Percentiles rank a stretch among this genome's conserved stretches.
Evolutionary conservation across 2,329 filamentous ascomycete genomes (phyloP).

Genomic region (Chalaropsis ovoidea): DNA sequence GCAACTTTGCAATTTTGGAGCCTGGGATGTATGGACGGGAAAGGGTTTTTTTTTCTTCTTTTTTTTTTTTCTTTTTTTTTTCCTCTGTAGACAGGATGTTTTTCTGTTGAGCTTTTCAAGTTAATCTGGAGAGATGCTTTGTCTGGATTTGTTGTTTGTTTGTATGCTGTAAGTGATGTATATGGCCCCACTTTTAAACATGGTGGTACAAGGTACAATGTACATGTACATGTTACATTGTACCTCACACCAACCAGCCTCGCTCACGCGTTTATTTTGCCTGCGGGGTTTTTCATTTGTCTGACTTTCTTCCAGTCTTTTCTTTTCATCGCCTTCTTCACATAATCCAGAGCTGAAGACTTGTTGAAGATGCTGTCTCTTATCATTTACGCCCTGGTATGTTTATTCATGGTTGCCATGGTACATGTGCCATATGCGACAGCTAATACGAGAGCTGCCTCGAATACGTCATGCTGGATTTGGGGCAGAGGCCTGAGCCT

Average conservation of each 20-base stretch:
- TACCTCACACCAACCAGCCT: no score
- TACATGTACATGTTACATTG: no score
- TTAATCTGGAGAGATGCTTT: neutral
- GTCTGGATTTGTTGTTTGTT: neutral
- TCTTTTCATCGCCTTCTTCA: neutral
- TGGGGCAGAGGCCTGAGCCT: neutral
- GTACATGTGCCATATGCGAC: neutral
- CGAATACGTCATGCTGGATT: neutral
- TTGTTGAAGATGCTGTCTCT: neutral
- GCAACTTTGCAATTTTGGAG: conserved; percentile 14
- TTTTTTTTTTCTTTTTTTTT: conserved; percentile 14
- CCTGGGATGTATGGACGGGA: neutral
- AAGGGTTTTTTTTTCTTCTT: conserved; percentile 7
- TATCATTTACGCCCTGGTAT: conserved; percentile 12
- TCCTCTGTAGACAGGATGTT: neutral
- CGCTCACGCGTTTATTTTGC: neutral
- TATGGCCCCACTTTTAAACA: neutral
- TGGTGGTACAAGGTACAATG: neutral
- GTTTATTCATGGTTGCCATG: neutral
- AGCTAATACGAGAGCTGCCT: no score
- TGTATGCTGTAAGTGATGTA: neutral
- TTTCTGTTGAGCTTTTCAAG: neutral
- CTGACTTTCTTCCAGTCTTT: neutral
- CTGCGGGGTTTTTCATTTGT: neutral
- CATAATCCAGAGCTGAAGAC: neutral